Base-by-base conservation (phyloP, 345 rosid genomes). In the Aethionema arabicum region DNA sequence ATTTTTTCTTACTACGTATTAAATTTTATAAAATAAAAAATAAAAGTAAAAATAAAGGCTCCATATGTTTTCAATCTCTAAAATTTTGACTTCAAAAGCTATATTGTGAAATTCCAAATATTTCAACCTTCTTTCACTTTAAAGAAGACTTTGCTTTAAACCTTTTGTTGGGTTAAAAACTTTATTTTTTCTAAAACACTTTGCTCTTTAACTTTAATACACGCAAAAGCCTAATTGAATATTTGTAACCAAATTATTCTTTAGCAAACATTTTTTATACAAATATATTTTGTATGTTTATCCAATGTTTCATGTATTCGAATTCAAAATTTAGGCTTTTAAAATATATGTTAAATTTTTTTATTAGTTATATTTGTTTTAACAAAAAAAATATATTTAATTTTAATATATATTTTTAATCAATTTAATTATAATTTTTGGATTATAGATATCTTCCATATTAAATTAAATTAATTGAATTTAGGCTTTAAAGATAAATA, bases 21-120 rank as follows among this genome's bases (percentile, higher is more conserved):
- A 21, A 21, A 21, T 21, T 21, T 21, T n/a, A n/a, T n/a, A n/a
- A n/a, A n/a, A 21, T 21, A 21, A 21, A 21, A 1, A 21, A 21
- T 1, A 21, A 21, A 21, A 21, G 2, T 21, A 21, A 21, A 21
- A 21, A 21, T 1, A 2, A 21, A 21, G 27, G 27, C 27, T 21
- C 27, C 27, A 21, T 21, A 21, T 21, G 27, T 21, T 21, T 58
- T 50, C 63, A 32, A 65, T 62, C 29, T 40, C 45, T 69, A 77
- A 81, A 80, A 85, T 72, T 83, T 83, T 82, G 84, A 81, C 89
- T 68, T 74, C 62, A 62, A 32, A 67, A 56, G 47, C 14, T 31
- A 32, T 66, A 31, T 56, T 13, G 62, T 43, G 44, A 54, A 54
- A 46, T 40, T 69, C 55, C 67, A 39, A 61, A 61, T 38, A 9